Conservation (phyloP, 352 stramenopile genomes). For the Globisporangium barbulae region DNA sequence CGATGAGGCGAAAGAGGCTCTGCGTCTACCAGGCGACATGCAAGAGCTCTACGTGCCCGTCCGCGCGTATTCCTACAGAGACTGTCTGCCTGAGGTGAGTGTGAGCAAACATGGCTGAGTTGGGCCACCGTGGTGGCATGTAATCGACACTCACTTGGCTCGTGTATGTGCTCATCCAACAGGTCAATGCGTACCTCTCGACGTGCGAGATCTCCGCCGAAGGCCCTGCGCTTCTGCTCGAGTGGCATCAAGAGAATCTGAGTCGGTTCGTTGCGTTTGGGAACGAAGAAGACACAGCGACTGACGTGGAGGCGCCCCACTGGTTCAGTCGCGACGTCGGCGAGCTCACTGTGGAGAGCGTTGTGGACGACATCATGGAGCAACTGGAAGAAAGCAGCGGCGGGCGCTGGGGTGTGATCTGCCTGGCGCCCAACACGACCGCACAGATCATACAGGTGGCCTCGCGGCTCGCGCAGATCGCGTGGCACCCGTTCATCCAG, state of each 20-base stretch:
- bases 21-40: neutral
- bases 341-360: neutral
- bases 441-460: neutral
- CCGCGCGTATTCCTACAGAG: neutral
- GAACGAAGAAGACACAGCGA: neutral
- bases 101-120: too few species aligned
- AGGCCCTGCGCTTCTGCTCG: neutral
- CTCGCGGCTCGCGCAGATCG: neutral
- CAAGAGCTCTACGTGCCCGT: neutral
- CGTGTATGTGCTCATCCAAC: neutral
- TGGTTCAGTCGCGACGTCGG: constrained; percentile 3
- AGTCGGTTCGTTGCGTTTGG: neutral
- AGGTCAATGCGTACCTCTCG: neutral
- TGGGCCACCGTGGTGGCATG: too few species aligned
- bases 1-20: neutral
- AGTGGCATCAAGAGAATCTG: neutral
- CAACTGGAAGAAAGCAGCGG: neutral
- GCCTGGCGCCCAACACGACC: constrained; percentile 1
- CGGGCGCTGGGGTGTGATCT: neutral
- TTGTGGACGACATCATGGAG: constrained; percentile 1
- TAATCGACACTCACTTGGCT: too few species aligned
- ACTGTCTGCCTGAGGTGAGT: neutral
- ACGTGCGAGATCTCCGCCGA: neutral
- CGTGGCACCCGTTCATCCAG: neutral
- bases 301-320: neutral